Percentiles rank a stretch among this genome's conserved stretches.
Evolutionary conservation across 768 basidiomycete species (phyloP).

Genomic region (Artomyces pyxidatus): DNA sequence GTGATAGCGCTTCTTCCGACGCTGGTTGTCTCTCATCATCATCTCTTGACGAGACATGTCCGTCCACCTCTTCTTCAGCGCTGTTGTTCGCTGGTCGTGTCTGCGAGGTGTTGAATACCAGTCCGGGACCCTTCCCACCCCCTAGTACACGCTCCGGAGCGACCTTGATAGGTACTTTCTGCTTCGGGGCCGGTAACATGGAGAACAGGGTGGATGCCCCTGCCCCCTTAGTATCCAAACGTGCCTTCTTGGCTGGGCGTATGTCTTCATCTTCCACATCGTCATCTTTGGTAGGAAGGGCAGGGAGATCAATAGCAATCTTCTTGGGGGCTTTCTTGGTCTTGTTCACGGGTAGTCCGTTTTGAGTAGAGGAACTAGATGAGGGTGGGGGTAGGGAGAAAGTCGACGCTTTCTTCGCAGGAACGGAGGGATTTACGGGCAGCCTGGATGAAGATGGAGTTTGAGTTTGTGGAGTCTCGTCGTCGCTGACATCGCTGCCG

Average conservation of each 20-base stretch:
- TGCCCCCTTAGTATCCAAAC: slow-evolving; percentile 39
- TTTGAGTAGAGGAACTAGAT: slow-evolving; percentile 16
- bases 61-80: slow-evolving; percentile 16
- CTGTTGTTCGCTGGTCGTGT: slow-evolving; percentile 20
- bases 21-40: slow-evolving; percentile 11
- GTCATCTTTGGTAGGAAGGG: slow-evolving; percentile 31
- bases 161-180: slow-evolving; percentile 34
- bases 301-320: slow-evolving; percentile 52
- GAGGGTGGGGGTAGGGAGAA: slow-evolving; percentile 30
- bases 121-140: slow-evolving; percentile 48
- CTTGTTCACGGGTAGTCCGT: slow-evolving; percentile 33
- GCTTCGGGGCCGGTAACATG: slow-evolving; percentile 73
- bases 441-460: slow-evolving; percentile 8
- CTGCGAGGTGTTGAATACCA: slow-evolving; percentile 44
- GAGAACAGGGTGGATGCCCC: slow-evolving; percentile 58
- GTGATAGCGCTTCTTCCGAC: slow-evolving; percentile 20
- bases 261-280: slow-evolving; percentile 29
- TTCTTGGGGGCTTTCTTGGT: slow-evolving; percentile 47
- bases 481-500: slow-evolving; percentile 56
- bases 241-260: slow-evolving; percentile 53
- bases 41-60: slow-evolving; percentile 6
- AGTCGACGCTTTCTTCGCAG: slow-evolving; percentile 23
- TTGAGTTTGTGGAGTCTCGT: slow-evolving; percentile 25
- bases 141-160: slow-evolving; percentile 53
- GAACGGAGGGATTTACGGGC: slow-evolving; percentile 15